Conservation (phyloP, 495 filamentous ascomycete genomes). For the Tetracladium marchalianum region DNA sequence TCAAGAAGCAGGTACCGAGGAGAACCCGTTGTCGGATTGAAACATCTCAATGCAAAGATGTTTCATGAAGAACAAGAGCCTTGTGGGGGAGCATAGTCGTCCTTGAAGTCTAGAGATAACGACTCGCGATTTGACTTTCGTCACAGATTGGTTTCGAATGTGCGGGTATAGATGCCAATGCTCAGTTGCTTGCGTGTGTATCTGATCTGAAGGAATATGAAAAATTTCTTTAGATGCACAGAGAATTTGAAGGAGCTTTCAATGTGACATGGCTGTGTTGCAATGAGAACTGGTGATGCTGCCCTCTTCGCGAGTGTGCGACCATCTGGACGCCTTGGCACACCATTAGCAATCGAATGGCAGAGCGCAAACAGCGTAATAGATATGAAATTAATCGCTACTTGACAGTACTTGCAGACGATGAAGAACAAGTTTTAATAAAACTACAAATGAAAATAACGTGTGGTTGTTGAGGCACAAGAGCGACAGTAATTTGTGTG, state of each 20-base stretch:
- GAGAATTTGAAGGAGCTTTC: neutral
- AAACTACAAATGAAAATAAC: neutral
- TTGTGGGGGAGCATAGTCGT: neutral
- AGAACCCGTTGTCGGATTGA: too few relatives aligned
- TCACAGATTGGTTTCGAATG: slow-evolving; percentile 9
- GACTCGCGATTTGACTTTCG: slow-evolving; percentile 2
- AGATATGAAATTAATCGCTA: neutral
- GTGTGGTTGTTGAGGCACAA: neutral
- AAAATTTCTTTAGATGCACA: neutral
- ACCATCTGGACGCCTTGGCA: neutral
- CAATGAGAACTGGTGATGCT: neutral
- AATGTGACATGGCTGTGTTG: neutral
- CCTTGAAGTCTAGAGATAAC: neutral
- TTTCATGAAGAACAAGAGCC: too few relatives aligned
- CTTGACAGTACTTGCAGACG: neutral
- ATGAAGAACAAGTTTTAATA: neutral
- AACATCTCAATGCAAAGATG: too few relatives aligned
- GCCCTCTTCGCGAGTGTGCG: neutral
- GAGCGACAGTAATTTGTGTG: slow-evolving; percentile 3
- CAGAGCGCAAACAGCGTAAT: neutral
- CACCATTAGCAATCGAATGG: neutral
- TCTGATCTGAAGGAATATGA: neutral
- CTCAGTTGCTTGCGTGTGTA: neutral
- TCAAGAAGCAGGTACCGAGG: too few relatives aligned
- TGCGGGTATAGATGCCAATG: neutral